Evolutionary conservation across 768 basidiomycete species (phyloP).

Genomic region (Pilatotrama ljubarskyi): DNA sequence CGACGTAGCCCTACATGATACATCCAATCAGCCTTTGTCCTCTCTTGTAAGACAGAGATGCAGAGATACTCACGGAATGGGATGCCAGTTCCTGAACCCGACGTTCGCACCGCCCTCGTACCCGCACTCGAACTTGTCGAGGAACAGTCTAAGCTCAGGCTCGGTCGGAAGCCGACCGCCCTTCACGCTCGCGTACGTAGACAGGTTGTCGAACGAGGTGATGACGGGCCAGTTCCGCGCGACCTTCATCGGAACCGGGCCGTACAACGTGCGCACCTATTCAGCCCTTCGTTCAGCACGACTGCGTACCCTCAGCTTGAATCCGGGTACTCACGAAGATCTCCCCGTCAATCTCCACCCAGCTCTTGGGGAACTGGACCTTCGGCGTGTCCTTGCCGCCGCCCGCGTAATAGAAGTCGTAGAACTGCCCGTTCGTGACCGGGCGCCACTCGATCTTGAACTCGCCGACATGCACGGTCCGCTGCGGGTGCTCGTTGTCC

Average conservation of each 20-base stretch:
- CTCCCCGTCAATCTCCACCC: slow-evolving; percentile 58
- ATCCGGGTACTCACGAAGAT: slow-evolving; percentile 43
- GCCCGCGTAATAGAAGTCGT: slow-evolving; percentile 53
- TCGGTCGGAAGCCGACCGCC: slow-evolving; percentile 96
- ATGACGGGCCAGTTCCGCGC: slow-evolving; percentile 87
- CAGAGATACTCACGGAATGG: slow-evolving; percentile 82
- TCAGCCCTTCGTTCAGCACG: neutral
- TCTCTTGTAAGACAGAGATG: neutral
- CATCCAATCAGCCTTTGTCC: neutral
- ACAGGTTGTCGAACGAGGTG: slow-evolving; percentile 75
- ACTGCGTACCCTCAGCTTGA: too few relatives aligned
- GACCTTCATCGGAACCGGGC: slow-evolving; percentile 73
- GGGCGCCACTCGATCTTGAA: slow-evolving; percentile 87
- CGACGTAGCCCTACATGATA: slow-evolving; percentile 59
- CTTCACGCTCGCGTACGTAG: slow-evolving; percentile 77
- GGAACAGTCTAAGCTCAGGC: slow-evolving; percentile 79
- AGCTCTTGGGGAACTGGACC: slow-evolving; percentile 66
- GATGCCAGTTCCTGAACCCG: slow-evolving; percentile 94
- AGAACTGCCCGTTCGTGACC: slow-evolving; percentile 87
- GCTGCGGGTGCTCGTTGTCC: slow-evolving; percentile 89
- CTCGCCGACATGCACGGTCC: slow-evolving; percentile 55
- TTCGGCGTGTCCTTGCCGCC: slow-evolving; percentile 39
- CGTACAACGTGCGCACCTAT: slow-evolving; percentile 84
- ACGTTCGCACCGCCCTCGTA: slow-evolving; percentile 79
- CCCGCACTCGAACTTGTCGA: slow-evolving; percentile 69